These are phyloP conservation scores for Aspergillus costaricaensis DNA, from an alignment of 2,329 filamentous ascomycete genomes.

Conservation along the genomic window DNA sequence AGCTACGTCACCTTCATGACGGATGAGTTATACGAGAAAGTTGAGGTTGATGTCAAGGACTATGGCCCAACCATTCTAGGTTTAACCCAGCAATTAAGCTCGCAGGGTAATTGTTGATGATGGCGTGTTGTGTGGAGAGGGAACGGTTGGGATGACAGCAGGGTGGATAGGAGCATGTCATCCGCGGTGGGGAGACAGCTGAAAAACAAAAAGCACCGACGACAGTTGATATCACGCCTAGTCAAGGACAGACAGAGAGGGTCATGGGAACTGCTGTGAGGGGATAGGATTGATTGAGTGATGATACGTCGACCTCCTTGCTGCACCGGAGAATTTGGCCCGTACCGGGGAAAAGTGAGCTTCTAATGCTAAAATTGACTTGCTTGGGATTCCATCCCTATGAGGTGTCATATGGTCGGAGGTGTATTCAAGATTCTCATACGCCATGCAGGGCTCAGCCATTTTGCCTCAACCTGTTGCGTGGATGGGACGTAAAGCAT, in stretches of 20 bases:
- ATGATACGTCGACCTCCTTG: background rate
- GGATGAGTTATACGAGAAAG: background rate
- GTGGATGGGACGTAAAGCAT: slow-evolving; percentile 1
- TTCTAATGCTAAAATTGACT: background rate
- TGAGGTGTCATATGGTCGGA: background rate
- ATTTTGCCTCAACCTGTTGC: background rate
- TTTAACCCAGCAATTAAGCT: no score
- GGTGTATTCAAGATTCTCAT: background rate
- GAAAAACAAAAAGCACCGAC: background rate
- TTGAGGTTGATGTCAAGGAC: background rate
- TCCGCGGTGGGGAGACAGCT: background rate
- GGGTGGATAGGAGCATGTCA: background rate
- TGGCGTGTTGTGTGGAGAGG: background rate
- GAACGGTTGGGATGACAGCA: background rate
- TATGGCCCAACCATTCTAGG: background rate
- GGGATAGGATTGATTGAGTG: background rate
- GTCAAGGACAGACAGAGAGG: background rate
- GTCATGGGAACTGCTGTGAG: background rate
- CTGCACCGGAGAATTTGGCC: background rate
- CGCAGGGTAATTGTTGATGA: background rate
- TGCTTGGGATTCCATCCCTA: background rate
- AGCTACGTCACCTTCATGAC: slow-evolving; percentile 2
- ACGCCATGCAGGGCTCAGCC: background rate
- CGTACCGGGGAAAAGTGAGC: background rate
- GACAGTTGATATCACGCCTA: background rate